phyloP scores from a whole-genome alignment of 2,329 filamentous ascomycete species.

The Nemania abortiva region DNA sequence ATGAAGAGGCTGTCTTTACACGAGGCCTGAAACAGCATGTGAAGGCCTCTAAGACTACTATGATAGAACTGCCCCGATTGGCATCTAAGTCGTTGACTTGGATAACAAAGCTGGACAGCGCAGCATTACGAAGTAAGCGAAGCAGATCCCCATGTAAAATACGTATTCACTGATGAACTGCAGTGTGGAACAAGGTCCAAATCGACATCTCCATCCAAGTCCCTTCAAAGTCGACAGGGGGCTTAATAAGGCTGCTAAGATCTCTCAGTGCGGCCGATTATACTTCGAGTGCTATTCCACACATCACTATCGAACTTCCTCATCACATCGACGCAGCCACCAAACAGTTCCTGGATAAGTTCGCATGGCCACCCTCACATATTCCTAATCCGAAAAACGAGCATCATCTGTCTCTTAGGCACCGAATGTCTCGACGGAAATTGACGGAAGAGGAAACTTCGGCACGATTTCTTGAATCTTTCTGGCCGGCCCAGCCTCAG shows the following conservation, averaged over 20 bases:
- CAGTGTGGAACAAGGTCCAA: constrained; percentile 81
- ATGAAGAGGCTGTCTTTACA: constrained; percentile 78
- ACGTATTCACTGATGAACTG: constrained; percentile 41
- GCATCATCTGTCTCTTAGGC: constrained; percentile 76
- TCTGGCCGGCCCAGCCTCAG: constrained; percentile 77
- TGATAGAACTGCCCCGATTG: constrained; percentile 80
- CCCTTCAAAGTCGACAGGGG: constrained; percentile 75
- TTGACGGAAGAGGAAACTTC: constrained; percentile 77
- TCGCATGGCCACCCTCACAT: constrained; percentile 73
- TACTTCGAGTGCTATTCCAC: constrained; percentile 74
- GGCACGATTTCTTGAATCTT: constrained; percentile 83
- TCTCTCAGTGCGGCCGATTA: constrained; percentile 84
- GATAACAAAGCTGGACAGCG: constrained; percentile 81
- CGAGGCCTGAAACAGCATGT: constrained; percentile 69
- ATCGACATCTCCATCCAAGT: constrained; percentile 90
- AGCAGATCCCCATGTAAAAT: constrained; percentile 15
- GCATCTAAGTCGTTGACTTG: constrained; percentile 75
- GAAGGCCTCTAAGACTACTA: constrained; percentile 63
- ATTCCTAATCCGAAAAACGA: constrained; percentile 56
- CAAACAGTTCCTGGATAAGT: constrained; percentile 70
- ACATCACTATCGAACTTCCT: constrained; percentile 87
- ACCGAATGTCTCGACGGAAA: constrained; percentile 73
- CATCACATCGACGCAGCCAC: constrained; percentile 74
- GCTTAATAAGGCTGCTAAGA: constrained; percentile 79
- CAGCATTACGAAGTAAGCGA: constrained; percentile 71